Conservation (phyloP, 2,329 filamentous ascomycete species). For the Knufia fluminis region DNA sequence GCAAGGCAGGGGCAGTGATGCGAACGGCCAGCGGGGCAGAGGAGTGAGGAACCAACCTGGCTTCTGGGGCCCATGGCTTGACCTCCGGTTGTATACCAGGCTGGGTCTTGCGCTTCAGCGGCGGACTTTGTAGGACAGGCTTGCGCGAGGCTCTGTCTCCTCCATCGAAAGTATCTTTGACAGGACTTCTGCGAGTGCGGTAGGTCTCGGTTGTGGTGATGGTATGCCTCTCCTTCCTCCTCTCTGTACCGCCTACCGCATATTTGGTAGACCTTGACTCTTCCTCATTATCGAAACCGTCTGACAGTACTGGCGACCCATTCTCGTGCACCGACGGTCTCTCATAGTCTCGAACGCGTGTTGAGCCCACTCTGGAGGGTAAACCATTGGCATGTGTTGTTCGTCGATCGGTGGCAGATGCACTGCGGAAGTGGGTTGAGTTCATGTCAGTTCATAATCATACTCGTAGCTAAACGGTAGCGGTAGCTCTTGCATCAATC, state of each 20-base stretch:
- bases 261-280: conserved; percentile 15
- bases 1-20: conserved; percentile 52
- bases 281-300: conserved; percentile 13
- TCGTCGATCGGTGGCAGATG: conserved; percentile 22
- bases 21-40: conserved; percentile 64
- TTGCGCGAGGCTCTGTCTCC: conserved; percentile 25
- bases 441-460: conserved; percentile 14
- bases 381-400: conserved; percentile 15
- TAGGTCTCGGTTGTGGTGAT: conserved; percentile 31
- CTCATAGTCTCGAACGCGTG: conserved; percentile 18
- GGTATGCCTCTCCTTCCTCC: conserved; percentile 29
- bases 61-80: conserved; percentile 65
- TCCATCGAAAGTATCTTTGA: conserved; percentile 31
- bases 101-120: conserved; percentile 21
- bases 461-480: not conserved
- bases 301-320: conserved; percentile 16
- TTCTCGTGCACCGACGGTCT: conserved; percentile 15
- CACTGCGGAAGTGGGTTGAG: conserved; percentile 22
- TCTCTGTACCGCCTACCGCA: conserved; percentile 18
- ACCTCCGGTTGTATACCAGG: not conserved
- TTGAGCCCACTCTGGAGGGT: conserved; percentile 21
- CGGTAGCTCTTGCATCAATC: not conserved
- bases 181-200: conserved; percentile 41
- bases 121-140: conserved; percentile 23
- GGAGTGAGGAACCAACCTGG: conserved; percentile 60